Percentiles rank a stretch among this genome's conserved stretches.
These are phyloP conservation scores for Kwoniella dendrophila DNA, from an alignment of 768 basidiomycete species.

Conservation along the genomic window DNA sequence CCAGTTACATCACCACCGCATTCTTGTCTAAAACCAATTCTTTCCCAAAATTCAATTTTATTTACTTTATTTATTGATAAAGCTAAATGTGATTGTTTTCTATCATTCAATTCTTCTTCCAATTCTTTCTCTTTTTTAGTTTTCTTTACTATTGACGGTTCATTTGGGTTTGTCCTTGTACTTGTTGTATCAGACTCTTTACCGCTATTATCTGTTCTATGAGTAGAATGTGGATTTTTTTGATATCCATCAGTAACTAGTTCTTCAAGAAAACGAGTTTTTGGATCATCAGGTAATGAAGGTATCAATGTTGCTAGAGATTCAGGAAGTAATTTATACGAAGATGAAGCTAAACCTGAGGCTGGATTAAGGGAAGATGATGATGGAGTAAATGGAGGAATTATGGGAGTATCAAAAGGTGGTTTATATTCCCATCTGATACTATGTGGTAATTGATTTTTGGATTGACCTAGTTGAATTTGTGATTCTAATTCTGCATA, in stretches of 20 bases:
- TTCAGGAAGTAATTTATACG: no score
- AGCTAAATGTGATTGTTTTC: conserved; percentile 56
- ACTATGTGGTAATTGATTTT: conserved; percentile 28
- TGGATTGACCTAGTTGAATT: conserved; percentile 36
- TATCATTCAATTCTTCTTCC: conserved; percentile 16
- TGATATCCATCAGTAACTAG: conserved; percentile 61
- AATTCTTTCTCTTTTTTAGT: conserved; percentile 45
- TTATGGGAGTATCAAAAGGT: conserved; percentile 34
- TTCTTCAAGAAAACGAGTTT: conserved; percentile 89
- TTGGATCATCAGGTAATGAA: conserved; percentile 94
- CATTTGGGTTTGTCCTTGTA: conserved; percentile 60
- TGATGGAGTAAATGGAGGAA: background rate
- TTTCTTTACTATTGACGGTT: conserved; percentile 52
- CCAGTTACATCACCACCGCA: conserved; percentile 90
- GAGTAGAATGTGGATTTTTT: conserved; percentile 1
- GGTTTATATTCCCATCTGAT: conserved; percentile 59
- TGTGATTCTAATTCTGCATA: conserved; percentile 42
- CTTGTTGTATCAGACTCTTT: conserved; percentile 4
- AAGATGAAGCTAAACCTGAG: no score
- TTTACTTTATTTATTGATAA: conserved; percentile 63
- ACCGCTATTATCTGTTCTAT: no score
- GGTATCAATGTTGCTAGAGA: conserved; percentile 75
- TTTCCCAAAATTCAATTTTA: conserved; percentile 90
- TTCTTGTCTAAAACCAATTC: conserved; percentile 95
- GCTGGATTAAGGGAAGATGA: no score